These are phyloP conservation scores for Leptodermis oblonga DNA, from an alignment of 257 asterid species.

Conservation along the genomic window DNA sequence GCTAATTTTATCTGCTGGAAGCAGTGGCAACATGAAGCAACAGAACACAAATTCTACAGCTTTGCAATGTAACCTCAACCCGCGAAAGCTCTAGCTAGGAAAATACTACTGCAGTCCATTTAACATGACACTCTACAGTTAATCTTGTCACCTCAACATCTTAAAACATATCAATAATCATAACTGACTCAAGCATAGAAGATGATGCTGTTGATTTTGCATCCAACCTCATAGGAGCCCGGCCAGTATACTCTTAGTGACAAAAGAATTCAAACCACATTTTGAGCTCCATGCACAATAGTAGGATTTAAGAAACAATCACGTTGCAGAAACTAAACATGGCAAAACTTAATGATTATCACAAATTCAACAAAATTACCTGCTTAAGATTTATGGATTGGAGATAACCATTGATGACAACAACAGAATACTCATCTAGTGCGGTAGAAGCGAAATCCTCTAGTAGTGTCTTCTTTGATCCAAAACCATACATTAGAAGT, in stretches of 20 bases:
- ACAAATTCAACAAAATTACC: slow-evolving; percentile 29
- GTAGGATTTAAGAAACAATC: not conserved
- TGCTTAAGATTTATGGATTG: slow-evolving; percentile 82
- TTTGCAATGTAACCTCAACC: not conserved
- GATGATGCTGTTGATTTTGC: not conserved
- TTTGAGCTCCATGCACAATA: not conserved
- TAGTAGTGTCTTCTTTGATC: slow-evolving; percentile 74
- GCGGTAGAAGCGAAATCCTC: slow-evolving; percentile 84
- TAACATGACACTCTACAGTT: not conserved
- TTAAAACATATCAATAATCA: not conserved
- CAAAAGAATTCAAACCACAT: not conserved
- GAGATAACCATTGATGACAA: slow-evolving; percentile 86
- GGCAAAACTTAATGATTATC: not conserved
- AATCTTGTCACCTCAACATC: not conserved
- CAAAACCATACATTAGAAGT: slow-evolving; percentile 89
- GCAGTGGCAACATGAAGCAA: not conserved
- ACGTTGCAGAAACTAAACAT: not conserved
- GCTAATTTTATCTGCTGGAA: not conserved
- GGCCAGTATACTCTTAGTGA: not conserved
- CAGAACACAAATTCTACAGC: not conserved
- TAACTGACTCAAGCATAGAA: not conserved
- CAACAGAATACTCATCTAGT: slow-evolving; percentile 68
- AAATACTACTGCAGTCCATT: not conserved
- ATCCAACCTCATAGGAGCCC: not conserved
- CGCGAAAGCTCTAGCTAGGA: not conserved